Percentiles rank a stretch among this genome's conserved stretches.
These are phyloP conservation scores for Hippophae gyantsensis DNA, from an alignment of 306 rosid genomes.

Conservation along the genomic window DNA sequence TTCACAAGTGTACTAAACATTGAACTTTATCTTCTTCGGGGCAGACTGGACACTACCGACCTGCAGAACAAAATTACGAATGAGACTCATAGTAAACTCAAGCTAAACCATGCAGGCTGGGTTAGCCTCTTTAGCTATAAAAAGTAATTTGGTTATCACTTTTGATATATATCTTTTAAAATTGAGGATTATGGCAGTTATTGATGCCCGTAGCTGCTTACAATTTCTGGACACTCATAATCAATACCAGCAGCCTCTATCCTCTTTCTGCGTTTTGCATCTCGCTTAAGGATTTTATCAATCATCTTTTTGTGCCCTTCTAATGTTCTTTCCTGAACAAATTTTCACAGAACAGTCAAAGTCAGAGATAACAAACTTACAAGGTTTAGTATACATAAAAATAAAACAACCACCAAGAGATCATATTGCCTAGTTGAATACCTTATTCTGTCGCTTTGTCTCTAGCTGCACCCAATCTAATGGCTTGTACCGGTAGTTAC, in stretches of 20 bases:
- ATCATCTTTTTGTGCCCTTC: constrained; percentile 59
- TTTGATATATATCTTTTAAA: neutral
- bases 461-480: constrained; percentile 47
- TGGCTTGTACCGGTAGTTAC: constrained; percentile 43
- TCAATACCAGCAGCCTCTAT: constrained; percentile 83
- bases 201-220: constrained; percentile 46
- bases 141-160: too few relatives aligned
- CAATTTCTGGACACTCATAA: constrained; percentile 1
- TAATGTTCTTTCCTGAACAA: constrained; percentile 59
- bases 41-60: constrained; percentile 51
- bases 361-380: neutral
- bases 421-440: constrained; percentile 14
- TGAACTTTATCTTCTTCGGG: constrained; percentile 82
- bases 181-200: constrained; percentile 39
- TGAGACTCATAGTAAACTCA: neutral
- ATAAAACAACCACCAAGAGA: neutral
- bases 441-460: constrained; percentile 55
- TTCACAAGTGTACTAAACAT: constrained; percentile 20
- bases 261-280: constrained; percentile 44
- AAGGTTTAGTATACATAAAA: neutral
- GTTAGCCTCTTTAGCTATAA: too few relatives aligned
- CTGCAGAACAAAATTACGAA: constrained; percentile 28
- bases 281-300: constrained; percentile 47
- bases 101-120: too few relatives aligned
- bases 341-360: constrained; percentile 6